phyloP scores from a whole-genome alignment of 2,329 filamentous ascomycete species.

The Cryoendolithus antarcticus region DNA sequence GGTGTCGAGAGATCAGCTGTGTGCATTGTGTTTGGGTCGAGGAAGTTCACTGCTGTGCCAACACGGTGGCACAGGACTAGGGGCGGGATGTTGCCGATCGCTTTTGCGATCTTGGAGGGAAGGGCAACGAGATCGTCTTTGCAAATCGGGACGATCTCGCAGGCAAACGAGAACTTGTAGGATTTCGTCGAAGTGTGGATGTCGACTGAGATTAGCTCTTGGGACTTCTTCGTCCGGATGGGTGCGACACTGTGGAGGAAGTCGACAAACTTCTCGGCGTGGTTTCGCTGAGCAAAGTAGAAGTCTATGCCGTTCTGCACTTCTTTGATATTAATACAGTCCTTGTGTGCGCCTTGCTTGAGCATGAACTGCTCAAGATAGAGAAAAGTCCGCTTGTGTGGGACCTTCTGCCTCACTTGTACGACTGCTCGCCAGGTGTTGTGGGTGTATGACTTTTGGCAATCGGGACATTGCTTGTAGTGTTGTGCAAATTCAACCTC shows the following conservation, averaged over 20 bases:
- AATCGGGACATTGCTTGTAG: constrained; percentile 89
- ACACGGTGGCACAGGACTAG: constrained; percentile 77
- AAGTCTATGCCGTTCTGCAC: constrained; percentile 93
- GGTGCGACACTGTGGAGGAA: constrained; percentile 76
- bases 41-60: constrained; percentile 75
- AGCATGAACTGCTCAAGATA: constrained; percentile 89
- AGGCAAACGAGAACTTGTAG: constrained; percentile 89
- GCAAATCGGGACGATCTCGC: constrained; percentile 85
- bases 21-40: constrained; percentile 85
- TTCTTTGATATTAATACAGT: constrained; percentile 97
- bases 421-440: constrained; percentile 91
- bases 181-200: constrained; percentile 79
- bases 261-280: constrained; percentile 85
- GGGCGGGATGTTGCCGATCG: constrained; percentile 77
- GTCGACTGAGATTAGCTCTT: constrained; percentile 88
- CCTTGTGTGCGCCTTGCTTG: constrained; percentile 80
- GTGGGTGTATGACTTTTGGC: constrained; percentile 87
- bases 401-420: constrained; percentile 92
- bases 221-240: constrained; percentile 67
- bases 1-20: constrained; percentile 71
- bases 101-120: constrained; percentile 77
- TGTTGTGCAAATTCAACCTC: constrained; percentile 88
- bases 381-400: constrained; percentile 79
- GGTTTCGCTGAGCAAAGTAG: constrained; percentile 79
- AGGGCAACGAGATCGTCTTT: constrained; percentile 95